Base-by-base conservation (phyloP, 805 yeast species). In the Scheffersomyces lignosus region DNA sequence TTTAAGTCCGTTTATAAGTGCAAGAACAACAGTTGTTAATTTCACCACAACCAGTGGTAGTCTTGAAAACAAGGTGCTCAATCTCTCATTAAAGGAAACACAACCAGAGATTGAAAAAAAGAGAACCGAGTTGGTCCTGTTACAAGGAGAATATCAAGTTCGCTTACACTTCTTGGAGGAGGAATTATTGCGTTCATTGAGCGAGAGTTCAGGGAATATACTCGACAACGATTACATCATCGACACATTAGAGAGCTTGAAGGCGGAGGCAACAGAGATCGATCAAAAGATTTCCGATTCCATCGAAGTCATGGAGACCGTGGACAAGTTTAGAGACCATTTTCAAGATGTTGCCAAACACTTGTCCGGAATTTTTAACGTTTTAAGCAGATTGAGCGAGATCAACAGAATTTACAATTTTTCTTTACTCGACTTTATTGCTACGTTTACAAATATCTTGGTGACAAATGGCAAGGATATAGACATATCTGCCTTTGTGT, bases 1-100 rank as follows among this genome's bases (percentile, higher is more conserved):
- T 0, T 48, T 83, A 1, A 60, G 82, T 0, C 65, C 83, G 2
- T 81, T 75, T 52, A 66, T 88, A n/a, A 51, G 73, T 10, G 69
- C 89, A 12, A 65, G 93, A 38, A 75, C 85, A 8, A 66, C 81
- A 3, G 51, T 80, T 8, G 66, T 87, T 14, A 87, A 87, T 57
- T 91, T 83, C 57, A 72, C 89, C 0, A 64, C 85, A n/a, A 84
- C 96, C 1, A 68, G 75, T 28, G 75, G 80, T 31, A 80, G 82
- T 31, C 60, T 90, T 33, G 81, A 83, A 40, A 70, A 73, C 18
- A 82, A 82, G 44, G 69, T 85, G 0, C 60, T 87, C 38, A 78
- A 83, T 42, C 57, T 73, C 34, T 65, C 85, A 0, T 59, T 91
- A 27, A 56, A 64, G 20, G 58, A 64, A 8, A 76, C 77, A 41